Evolutionary conservation across 164 flowering plant genomes (phyloP).

Genomic region (Euptelea pleiosperma): DNA sequence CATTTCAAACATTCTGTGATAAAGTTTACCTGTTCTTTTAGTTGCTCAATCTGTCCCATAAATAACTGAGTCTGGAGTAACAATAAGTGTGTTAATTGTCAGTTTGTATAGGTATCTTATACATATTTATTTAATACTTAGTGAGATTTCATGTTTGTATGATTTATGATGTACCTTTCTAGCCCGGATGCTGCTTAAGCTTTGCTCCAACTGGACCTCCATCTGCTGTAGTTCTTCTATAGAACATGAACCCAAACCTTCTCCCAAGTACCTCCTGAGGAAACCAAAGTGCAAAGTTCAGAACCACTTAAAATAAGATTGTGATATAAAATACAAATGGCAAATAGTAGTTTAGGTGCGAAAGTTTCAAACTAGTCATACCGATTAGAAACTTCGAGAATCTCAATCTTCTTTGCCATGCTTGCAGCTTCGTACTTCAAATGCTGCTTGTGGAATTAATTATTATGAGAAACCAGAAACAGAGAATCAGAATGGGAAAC

Average conservation of each 20-base stretch:
- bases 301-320: not conserved
- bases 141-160: not conserved
- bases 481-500: too few relatives aligned
- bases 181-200: constrained; percentile 44
- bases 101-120: not conserved
- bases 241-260: constrained; percentile 39
- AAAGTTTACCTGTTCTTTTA: constrained; percentile 46
- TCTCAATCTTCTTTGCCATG: constrained; percentile 64
- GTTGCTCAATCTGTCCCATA: constrained; percentile 39
- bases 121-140: not conserved
- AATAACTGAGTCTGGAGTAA: constrained; percentile 32
- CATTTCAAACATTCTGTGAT: not conserved
- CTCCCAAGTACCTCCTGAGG: constrained; percentile 48
- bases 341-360: constrained; percentile 1
- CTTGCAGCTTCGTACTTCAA: constrained; percentile 56
- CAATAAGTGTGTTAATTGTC: too few relatives aligned
- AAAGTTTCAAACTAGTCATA: too few relatives aligned
- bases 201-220: constrained; percentile 43
- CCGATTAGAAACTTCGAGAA: constrained; percentile 39
- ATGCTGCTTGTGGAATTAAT: constrained; percentile 43
- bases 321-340: too few relatives aligned
- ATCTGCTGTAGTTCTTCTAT: constrained; percentile 42
- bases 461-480: not conserved
- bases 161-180: constrained; percentile 40
- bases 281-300: not conserved